Conservation (phyloP, 306 rosid species). For the Vigna reflexopilosa region DNA sequence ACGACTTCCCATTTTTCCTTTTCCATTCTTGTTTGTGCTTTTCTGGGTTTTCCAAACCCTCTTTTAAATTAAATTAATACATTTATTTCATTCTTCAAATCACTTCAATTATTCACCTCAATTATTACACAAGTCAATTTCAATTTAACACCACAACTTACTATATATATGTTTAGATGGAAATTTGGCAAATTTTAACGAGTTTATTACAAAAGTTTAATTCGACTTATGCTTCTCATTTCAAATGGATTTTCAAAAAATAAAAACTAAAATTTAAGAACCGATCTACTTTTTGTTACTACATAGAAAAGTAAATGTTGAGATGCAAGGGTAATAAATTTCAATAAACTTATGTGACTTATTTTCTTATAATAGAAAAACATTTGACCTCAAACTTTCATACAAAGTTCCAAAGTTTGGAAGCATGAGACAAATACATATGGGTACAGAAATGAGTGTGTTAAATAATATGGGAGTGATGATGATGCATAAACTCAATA, state of each 20-base stretch:
- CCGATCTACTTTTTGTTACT: neutral
- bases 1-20: constrained; percentile 34
- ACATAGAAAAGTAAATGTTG: neutral
- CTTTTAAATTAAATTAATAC: neutral
- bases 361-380: no score
- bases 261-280: neutral
- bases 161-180: no score
- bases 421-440: no score
- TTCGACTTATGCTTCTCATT: neutral
- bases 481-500: no score
- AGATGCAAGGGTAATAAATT: neutral
- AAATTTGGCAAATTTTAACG: no score
- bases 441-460: neutral
- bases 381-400: no score
- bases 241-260: neutral
- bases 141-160: neutral
- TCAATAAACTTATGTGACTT: no score
- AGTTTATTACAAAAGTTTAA: neutral
- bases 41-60: neutral
- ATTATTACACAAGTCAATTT: neutral
- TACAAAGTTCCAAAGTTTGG: no score
- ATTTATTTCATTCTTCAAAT: neutral
- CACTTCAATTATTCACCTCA: neutral
- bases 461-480: no score
- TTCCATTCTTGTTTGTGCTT: constrained; percentile 37